Evolutionary conservation across 2,329 filamentous ascomycete genomes (phyloP), one percentile per base, ranked within the genome.

Genomic region (Fusarium staphyleae): DNA sequence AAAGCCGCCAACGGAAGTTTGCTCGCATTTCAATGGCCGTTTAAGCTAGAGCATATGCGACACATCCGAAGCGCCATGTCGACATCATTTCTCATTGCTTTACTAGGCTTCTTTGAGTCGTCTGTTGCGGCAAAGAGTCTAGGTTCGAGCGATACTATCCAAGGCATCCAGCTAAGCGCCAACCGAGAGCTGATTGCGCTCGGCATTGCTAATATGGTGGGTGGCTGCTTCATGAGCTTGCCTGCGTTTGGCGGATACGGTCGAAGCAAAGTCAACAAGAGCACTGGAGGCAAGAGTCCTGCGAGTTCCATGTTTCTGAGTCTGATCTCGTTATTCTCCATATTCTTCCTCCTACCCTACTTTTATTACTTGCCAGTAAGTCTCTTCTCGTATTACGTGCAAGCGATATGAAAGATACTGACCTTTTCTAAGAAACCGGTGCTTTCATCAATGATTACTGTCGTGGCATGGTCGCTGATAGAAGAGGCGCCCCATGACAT

Each of bases 41-140:
- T 97, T 67, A 85, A 87, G 60, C 76, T 84, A 2, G 80, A 84
- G 5, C 85, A 96, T 64, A 87, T 98, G 79, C 82, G 85, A 18
- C 89, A 97, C 69, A 90, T 96, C 47, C 87, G 89, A 16, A 89
- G 91, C 57, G 89, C 91, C 30, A 89, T 98, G 82, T 88, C 90
- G 44, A 98, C 95, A 0, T 89, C 91, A 0, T 96, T 99, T 68
- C 81, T 98, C 47, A 96, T 99, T 60, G 91, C 93, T 1, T 81
- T 99, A 18, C 86, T 99, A 0, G 95, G 95, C n/a, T 99, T 99
- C 75, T 99, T 99, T 67, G 95, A 99, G 74, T 96, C 91, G 3
- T 96, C 92, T 0, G 92, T 99, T 11, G 95, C 95, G 1, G 95
- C 95, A 29, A 98, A 98, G 75, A 93, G 90, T 57, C 77, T 99